Evolutionary conservation across 1,139 yeast genomes (phyloP), one percentile per base, ranked within the genome.

Genomic region (Candida tetrigidarum): DNA sequence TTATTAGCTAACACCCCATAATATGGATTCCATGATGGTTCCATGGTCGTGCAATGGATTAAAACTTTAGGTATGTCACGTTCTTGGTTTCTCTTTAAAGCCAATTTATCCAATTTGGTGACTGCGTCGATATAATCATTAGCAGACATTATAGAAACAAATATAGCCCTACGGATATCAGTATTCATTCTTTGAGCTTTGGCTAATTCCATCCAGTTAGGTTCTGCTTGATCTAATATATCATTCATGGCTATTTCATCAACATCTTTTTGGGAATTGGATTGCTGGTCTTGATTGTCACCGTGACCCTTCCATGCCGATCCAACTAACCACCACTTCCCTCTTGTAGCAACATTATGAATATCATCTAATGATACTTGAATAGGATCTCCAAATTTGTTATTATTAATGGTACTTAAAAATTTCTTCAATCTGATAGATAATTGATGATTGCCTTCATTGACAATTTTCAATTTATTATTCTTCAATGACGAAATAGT

Each of bases 311-410:
- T 87, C 97, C 98, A 93, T 0, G 99, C 97, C 3, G 98, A 88
- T 37, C 99, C 99, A 29, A 95, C 92, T 36, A 93, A 74, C 99
- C 99, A 95, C 99, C 99, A 95, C 64, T 92, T 93, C 45, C 99
- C 99, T 51, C 83, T 80, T 0, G 84, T 80, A 10, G 84, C 88
- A 23, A 89, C 77, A 50, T 80, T 81, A 41, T 80, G 81, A 47
- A 95, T 91, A 67, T 95, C 99, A 40, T 81, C 84, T 27, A 95
- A 70, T 2, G 90, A 73, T 1, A 93, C 98, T 55, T 88, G 91
- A 26, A 95, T 74, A 1, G 99, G 89, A 44, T 93, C 99, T 32
- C 72, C 69, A 37, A 70, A 65, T 40, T 75, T 71, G 29, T 73
- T 69, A 22, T 76, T 62, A 28, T 71, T 67, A 20, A 78, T 64